Conservation (phyloP, 176 grass and related monocot species). For the Urochloa ruziziensis region DNA sequence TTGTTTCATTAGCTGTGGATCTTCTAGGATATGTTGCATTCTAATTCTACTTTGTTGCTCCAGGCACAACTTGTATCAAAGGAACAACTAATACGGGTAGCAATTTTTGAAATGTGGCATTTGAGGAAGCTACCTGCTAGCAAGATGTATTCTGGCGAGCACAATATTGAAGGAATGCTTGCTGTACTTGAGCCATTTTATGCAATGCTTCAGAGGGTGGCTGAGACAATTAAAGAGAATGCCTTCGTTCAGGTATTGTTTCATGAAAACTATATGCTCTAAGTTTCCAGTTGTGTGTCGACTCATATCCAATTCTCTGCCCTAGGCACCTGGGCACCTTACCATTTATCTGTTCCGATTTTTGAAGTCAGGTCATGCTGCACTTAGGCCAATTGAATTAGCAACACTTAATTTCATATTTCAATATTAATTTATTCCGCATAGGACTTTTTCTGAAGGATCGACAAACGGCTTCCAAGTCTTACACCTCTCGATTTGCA, state of each 20-base stretch:
- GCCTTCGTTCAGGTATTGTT: slow-evolving; percentile 84
- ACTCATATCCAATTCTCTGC: neutral
- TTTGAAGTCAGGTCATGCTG: slow-evolving; percentile 20
- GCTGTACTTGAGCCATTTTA: slow-evolving; percentile 84
- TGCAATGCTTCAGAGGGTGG: slow-evolving; percentile 76
- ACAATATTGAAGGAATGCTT: slow-evolving; percentile 96
- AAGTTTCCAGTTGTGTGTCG: neutral
- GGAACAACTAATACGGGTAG: slow-evolving; percentile 95
- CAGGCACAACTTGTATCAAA: slow-evolving; percentile 97
- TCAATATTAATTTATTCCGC: slow-evolving; percentile 25
- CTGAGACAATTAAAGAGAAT: slow-evolving; percentile 82
- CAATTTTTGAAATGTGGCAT: slow-evolving; percentile 99
- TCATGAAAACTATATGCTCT: slow-evolving; percentile 14
- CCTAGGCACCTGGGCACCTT: neutral
- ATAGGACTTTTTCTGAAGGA: slow-evolving; percentile 99
- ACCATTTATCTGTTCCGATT: neutral
- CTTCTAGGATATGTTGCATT: neutral
- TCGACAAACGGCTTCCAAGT: slow-evolving; percentile 97
- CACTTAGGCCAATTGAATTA: slow-evolving; percentile 27
- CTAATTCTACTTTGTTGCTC: slow-evolving; percentile 30
- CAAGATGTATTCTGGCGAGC: slow-evolving; percentile 96
- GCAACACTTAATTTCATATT: neutral
- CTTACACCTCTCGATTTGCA: slow-evolving; percentile 93
- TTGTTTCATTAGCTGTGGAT: slow-evolving; percentile 12
- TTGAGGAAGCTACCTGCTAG: slow-evolving; percentile 99